A percentile compares a stretch with the other conserved stretches of the same genome.
Conservation (phyloP, 1,284 basidiomycete species). For the Naganishia sp. region DNA sequence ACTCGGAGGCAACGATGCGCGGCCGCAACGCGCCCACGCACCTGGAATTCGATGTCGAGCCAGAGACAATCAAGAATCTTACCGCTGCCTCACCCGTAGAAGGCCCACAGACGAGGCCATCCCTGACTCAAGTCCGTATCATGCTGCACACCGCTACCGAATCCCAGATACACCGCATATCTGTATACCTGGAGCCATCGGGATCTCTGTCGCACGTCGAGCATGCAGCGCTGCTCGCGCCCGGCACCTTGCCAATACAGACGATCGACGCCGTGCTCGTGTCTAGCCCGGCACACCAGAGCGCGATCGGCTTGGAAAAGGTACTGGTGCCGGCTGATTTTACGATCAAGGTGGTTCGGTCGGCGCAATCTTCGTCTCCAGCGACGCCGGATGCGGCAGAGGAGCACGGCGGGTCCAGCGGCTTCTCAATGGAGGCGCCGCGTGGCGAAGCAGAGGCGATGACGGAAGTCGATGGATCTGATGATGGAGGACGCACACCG, state of each 20-base stretch:
- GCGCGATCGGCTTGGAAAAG: conserved; percentile 16
- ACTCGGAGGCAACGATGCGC: background rate
- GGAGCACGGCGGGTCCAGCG: background rate
- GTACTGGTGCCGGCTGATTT: conserved; percentile 29
- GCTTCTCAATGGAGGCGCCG: background rate
- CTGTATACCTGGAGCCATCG: conserved; percentile 9
- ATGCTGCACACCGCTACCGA: conserved; percentile 15
- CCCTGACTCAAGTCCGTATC: conserved; percentile 1
- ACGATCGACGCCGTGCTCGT: conserved; percentile 8
- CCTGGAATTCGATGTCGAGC: conserved; percentile 29
- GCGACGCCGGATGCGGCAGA: background rate
- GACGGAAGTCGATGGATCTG: background rate
- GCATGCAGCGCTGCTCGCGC: conserved; percentile 5
- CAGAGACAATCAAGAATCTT: conserved; percentile 4
- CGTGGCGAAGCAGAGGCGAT: background rate
- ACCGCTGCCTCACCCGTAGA: background rate
- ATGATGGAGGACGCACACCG: background rate
- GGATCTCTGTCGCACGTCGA: conserved; percentile 9
- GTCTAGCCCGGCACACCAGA: background rate
- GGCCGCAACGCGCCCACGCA: background rate
- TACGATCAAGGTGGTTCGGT: conserved; percentile 17
- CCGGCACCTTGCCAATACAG: conserved; percentile 9
- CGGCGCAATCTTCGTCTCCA: background rate
- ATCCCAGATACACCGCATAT: conserved; percentile 20
- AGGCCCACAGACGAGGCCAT: conserved; percentile 33